These are phyloP conservation scores for Phytophthora foliorum DNA, from an alignment of 352 stramenopile genomes.

Conservation along the genomic window DNA sequence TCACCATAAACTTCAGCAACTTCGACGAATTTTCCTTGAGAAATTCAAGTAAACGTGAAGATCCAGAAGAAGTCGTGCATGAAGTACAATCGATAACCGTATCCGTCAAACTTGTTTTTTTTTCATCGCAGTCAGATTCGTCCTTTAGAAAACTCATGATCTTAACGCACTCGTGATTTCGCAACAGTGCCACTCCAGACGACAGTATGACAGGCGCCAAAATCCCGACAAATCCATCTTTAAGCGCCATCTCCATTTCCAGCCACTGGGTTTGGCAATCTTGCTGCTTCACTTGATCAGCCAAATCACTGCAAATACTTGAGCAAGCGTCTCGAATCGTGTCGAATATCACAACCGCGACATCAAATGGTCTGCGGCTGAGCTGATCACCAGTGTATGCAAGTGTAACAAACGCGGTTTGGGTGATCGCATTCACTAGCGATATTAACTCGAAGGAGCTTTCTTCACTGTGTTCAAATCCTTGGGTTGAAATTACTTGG, in stretches of 20 bases:
- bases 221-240: conserved; percentile 49
- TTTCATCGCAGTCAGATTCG: background rate
- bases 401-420: conserved; percentile 45
- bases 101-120: background rate
- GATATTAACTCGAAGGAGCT: conserved; percentile 47
- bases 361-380: conserved; percentile 18
- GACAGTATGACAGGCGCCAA: conserved; percentile 53
- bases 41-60: conserved; percentile 28
- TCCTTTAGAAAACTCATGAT: conserved; percentile 9
- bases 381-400: background rate
- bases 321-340: conserved; percentile 38
- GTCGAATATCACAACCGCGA: conserved; percentile 37
- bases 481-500: background rate
- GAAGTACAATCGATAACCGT: background rate
- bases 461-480: conserved; percentile 21
- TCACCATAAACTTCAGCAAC: conserved; percentile 46
- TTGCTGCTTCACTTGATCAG: conserved; percentile 13
- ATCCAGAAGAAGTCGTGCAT: background rate
- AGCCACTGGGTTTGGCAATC: conserved; percentile 22
- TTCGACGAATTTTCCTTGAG: conserved; percentile 36
- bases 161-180: conserved; percentile 31
- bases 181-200: conserved; percentile 46
- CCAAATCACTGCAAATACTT: conserved; percentile 34
- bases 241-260: conserved; percentile 34
- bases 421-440: conserved; percentile 58